These are phyloP conservation scores for Flueggea neowawraea DNA, from an alignment of 441 rosid species.

Conservation along the genomic window DNA sequence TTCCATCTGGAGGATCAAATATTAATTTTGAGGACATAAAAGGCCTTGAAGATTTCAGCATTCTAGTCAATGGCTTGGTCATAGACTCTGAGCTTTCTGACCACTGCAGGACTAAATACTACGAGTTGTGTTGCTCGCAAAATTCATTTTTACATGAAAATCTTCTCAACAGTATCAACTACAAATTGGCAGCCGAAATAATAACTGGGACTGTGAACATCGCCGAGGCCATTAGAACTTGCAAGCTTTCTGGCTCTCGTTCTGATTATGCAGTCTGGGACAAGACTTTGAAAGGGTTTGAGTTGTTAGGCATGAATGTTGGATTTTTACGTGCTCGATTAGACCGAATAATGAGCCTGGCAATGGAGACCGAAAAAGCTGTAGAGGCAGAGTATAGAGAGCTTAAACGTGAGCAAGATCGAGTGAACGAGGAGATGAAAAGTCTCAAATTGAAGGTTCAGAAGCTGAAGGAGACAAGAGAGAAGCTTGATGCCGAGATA, in stretches of 20 bases:
- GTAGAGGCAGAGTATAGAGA: conserved; percentile 29
- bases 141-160: conserved; percentile 35
- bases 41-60: conserved; percentile 28
- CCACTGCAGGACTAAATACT: conserved; percentile 33
- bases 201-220: conserved; percentile 44
- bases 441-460: conserved; percentile 31
- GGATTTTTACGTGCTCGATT: conserved; percentile 42
- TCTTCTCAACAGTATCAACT: conserved; percentile 44
- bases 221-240: conserved; percentile 40
- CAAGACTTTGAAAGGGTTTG: conserved; percentile 53
- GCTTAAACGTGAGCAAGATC: conserved; percentile 25
- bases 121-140: conserved; percentile 45
- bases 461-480: conserved; percentile 25
- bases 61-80: conserved; percentile 26
- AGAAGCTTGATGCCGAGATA: conserved; percentile 35
- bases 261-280: conserved; percentile 45
- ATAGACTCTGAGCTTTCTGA: conserved; percentile 40
- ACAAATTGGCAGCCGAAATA: conserved; percentile 50
- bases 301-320: conserved; percentile 52
- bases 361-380: conserved; percentile 31
- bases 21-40: conserved; percentile 21
- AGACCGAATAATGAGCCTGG: conserved; percentile 28
- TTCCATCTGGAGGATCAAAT: conserved; percentile 18
- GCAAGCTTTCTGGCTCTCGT: conserved; percentile 31
- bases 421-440: conserved; percentile 30